Evolutionary conservation across 305 asterid species (phyloP).

Genomic region (Withania somnifera): DNA sequence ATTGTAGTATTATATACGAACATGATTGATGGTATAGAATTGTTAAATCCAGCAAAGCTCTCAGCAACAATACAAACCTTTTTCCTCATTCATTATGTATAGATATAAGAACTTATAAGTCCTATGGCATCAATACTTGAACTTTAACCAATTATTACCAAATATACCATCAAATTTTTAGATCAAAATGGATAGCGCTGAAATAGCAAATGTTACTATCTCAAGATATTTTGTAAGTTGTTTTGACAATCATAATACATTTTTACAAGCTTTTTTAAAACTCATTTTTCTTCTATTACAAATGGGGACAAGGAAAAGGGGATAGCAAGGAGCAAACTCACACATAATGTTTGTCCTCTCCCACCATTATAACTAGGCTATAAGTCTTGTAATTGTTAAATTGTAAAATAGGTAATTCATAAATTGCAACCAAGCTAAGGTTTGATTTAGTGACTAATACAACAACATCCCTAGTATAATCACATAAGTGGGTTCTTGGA

Average conservation of each 20-base stretch:
- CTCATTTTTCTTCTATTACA: neutral
- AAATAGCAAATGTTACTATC: neutral
- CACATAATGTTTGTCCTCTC: neutral
- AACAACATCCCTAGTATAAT: too few species aligned
- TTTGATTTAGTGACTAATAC: neutral
- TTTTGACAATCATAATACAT: neutral
- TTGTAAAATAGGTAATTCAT: neutral
- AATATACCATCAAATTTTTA: neutral
- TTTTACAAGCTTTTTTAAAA: neutral
- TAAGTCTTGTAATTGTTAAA: neutral
- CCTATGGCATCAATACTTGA: neutral
- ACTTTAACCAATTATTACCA: neutral
- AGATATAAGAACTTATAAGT: neutral
- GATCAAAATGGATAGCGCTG: neutral
- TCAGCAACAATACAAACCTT: neutral
- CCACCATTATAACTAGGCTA: neutral
- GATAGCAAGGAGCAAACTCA: neutral
- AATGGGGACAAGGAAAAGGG: neutral
- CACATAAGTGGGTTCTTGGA: too few species aligned
- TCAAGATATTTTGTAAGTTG: neutral
- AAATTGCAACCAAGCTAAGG: neutral
- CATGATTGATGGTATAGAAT: neutral
- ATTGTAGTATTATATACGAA: neutral
- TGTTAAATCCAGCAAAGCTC: neutral
- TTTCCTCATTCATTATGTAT: neutral